Evolutionary conservation across 2,329 filamentous ascomycete genomes (phyloP).

Genomic region (Fusarium stilboides): DNA sequence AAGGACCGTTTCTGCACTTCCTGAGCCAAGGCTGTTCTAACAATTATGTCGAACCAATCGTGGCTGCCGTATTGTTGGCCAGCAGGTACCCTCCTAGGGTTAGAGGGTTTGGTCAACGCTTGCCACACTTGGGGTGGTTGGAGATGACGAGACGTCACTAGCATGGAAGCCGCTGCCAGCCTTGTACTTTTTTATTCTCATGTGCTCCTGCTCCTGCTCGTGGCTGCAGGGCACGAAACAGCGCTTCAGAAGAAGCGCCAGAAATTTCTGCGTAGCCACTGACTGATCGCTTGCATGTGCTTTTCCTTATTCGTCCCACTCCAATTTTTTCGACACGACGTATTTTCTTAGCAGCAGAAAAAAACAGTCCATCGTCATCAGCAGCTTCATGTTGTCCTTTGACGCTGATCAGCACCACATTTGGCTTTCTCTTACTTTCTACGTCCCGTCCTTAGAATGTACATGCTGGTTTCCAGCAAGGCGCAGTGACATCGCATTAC

Average conservation of each 20-base stretch:
- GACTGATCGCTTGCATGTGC: constrained; percentile 20
- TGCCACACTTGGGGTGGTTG: constrained; percentile 42
- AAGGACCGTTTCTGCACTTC: not conserved
- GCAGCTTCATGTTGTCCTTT: constrained; percentile 20
- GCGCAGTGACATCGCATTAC: constrained; percentile 30
- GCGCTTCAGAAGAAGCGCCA: constrained; percentile 18
- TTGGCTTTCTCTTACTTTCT: constrained; percentile 21
- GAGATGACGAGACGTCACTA: constrained; percentile 36
- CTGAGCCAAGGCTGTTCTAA: constrained; percentile 4
- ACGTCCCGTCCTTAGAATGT: not conserved
- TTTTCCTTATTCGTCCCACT: constrained; percentile 29
- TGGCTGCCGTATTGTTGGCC: constrained; percentile 13
- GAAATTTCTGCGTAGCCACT: constrained; percentile 39
- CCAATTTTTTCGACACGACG: constrained; percentile 11
- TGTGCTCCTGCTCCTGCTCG: constrained; percentile 14
- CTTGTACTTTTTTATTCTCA: constrained; percentile 36
- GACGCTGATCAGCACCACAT: constrained; percentile 33
- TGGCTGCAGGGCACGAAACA: constrained; percentile 9
- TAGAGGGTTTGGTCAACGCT: constrained; percentile 7
- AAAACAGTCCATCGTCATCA: constrained; percentile 30
- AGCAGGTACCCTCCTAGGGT: constrained; percentile 5
- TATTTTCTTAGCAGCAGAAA: not conserved
- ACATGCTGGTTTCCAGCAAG: constrained; percentile 6
- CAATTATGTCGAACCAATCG: constrained; percentile 15
- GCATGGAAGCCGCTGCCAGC: constrained; percentile 35